phyloP scores from a whole-genome alignment of 345 rosid genomes.

The Acer yangbiense region DNA sequence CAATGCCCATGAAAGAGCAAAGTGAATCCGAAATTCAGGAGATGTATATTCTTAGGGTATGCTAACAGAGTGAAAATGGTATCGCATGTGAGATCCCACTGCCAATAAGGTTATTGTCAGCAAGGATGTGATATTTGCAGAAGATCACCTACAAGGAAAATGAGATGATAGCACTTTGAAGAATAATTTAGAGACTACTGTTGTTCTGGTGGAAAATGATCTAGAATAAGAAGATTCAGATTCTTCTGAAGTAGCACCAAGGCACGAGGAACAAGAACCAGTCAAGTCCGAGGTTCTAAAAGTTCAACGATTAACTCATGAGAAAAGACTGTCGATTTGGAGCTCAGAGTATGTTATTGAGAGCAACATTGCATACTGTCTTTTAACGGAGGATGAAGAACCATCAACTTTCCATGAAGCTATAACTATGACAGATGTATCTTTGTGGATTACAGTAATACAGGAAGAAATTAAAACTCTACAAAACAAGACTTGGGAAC shows the following conservation, averaged over 20 bases:
- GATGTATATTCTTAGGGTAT: neutral
- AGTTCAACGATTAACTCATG: neutral
- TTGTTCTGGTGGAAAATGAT: neutral
- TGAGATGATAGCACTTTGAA: neutral
- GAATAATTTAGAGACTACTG: neutral
- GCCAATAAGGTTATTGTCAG: no score
- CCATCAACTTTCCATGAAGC: neutral
- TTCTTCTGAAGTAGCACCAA: neutral
- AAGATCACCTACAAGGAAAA: no score
- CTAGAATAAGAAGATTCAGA: neutral
- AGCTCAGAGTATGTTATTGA: neutral
- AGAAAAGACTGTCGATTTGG: neutral
- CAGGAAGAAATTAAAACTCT: neutral
- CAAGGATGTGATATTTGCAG: no score
- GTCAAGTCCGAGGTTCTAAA: neutral
- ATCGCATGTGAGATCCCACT: no score
- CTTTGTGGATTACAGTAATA: constrained; percentile 5
- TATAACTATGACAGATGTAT: no score
- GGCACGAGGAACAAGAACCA: neutral
- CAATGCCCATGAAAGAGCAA: no score
- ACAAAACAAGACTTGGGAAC: neutral
- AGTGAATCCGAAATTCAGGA: no score
- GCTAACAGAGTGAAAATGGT: neutral
- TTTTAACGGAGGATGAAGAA: neutral
- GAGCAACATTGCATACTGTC: constrained; percentile 8